Conservation (phyloP, 768 basidiomycete species). For the Mycena vulgaris region DNA sequence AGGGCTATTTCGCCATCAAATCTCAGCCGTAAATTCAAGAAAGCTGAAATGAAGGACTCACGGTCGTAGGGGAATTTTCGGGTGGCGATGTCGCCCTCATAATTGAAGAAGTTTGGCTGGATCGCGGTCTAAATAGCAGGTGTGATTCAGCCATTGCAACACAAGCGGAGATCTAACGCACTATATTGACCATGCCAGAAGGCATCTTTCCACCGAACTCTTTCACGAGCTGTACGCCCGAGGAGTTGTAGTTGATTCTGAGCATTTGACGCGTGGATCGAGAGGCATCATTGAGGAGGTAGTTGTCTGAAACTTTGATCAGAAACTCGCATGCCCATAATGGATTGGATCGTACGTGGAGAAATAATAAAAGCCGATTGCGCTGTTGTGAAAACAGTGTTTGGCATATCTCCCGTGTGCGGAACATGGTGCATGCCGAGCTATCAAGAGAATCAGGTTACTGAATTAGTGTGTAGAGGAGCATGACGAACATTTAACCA, state of each 20-base stretch:
- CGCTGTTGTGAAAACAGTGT: conserved; percentile 42
- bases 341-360: conserved; percentile 28
- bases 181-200: conserved; percentile 38
- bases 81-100: conserved; percentile 39
- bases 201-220: conserved; percentile 38
- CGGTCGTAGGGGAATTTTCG: conserved; percentile 44
- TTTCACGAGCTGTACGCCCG: conserved; percentile 39
- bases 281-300: conserved; percentile 40
- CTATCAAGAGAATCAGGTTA: conserved; percentile 6
- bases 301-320: conserved; percentile 34
- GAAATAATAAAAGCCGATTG: conserved; percentile 41
- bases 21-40: no score
- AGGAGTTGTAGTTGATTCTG: conserved; percentile 39
- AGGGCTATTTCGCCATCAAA: conserved; percentile 36
- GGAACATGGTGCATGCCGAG: conserved; percentile 45
- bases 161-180: background rate
- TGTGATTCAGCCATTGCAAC: background rate
- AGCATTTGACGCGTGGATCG: conserved; percentile 38
- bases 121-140: conserved; percentile 29
- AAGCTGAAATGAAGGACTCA: conserved; percentile 26
- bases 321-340: background rate
- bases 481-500: conserved; percentile 54
- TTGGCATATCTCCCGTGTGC: conserved; percentile 42
- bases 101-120: conserved; percentile 35
- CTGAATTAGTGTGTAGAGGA: background rate